Evolutionary conservation across 2,329 filamentous ascomycete species (phyloP), one percentile per base, ranked within the genome.

Genomic region (Nannizziopsis barbatae): DNA sequence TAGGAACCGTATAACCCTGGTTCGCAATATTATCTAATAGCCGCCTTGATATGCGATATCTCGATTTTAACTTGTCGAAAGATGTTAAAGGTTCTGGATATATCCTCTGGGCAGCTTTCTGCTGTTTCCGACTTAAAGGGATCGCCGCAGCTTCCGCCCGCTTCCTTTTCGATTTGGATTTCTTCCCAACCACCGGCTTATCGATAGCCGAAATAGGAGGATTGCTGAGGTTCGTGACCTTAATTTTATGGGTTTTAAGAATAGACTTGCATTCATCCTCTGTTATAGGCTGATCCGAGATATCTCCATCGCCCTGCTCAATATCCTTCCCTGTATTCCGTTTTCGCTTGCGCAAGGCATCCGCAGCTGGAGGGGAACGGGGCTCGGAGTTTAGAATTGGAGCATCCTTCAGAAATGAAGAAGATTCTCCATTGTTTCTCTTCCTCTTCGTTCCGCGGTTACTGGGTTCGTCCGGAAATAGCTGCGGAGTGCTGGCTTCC

Each of bases 1-100:
- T 98, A 10, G 92, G 92, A 49, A 88, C 72, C 32, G 76, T 79
- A 62, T 94, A 98, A 9, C 85, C 87, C 67, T 96, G 86, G n/a
- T 78, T 75, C 11, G 77, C 72, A 27, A 98, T 72, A 60, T 98
- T 98, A 52, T 84, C 79, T 1, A 80, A 79, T 39, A 98, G 67
- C 37, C 81, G 75, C 36, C 75, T 72, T 3, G 86, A 84, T 37
- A 95, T 79, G n/a, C 75, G 76, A 66, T 90, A 94, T 39, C 72
- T 73, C 30, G 73, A 71, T 33, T 79, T 75, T 50, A 98, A 70
- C 58, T 92, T 80, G 37, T 72, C 70, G 62, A 98, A 96, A 0
- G 80, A 79, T 39, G 76, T 77, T 55, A 98, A 70, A 1, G 92
- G 90, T 54, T 86, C 83, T 0, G 90, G 86, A 62, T 79, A 88